Base-by-base conservation (phyloP, 2,329 filamentous ascomycete species). In the Colletotrichum sp. region DNA sequence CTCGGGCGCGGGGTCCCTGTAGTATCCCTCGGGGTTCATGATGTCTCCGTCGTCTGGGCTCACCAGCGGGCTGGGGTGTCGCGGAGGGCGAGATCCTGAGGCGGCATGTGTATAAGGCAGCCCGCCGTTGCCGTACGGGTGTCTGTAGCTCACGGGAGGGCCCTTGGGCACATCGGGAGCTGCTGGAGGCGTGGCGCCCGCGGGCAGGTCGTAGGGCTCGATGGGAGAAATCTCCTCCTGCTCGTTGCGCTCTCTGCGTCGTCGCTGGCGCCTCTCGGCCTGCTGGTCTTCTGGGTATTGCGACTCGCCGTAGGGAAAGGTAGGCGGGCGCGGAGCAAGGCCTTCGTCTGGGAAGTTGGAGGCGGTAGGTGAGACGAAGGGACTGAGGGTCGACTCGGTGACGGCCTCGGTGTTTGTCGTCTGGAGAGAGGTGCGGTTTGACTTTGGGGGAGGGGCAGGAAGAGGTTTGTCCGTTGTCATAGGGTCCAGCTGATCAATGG, bases 151-250 rank as follows among this genome's bases (percentile, higher is more conserved):
- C 44, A 88, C 80, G 6, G 93, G 91, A 52, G 91, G 91, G 11
- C 87, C 89, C 80, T 88, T 88, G 71, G 93, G 91, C 32, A 89
- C 90, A 78, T 94, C 93, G 78, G 93, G 91, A 39, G 90, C 91
- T 66, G 87, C 86, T 22, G 91, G 89, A 13, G 85, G 87, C 61
- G 86, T 81, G 8, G 85, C 81, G 64, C 82, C 78, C 78, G 79
- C 77, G 39, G 81, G 75, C 69, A 84, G 81, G 49, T 87, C 84
- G 77, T 84, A 78, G 16, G 84, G 82, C 74, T 87, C 82, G 29
- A 15, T n/a, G 36, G 36, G 11, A 7, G 67, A 36, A 36, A 25
- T n/a, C 22, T 77, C 72, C 61, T 68, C 61, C 27, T 77, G 73
- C 66, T 70, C 85, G 76, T 86, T 84, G 73, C 83, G 77, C 71